These are phyloP conservation scores for Penicillium olsonii DNA, from an alignment of 2,329 filamentous ascomycete species.

Conservation along the genomic window DNA sequence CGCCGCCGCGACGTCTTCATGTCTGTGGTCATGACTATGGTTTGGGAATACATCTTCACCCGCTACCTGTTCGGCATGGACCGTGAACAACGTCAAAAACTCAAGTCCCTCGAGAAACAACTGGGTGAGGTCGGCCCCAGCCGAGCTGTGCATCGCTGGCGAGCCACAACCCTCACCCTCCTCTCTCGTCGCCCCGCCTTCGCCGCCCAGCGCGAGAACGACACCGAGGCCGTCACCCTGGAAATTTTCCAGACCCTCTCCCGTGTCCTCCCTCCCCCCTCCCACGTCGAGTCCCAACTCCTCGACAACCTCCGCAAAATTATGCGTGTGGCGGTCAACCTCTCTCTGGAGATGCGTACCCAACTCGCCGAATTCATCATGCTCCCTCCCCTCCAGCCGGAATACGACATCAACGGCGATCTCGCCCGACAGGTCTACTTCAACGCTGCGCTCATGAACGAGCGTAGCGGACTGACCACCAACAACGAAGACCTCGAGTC, in stretches of 20 bases:
- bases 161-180: constrained; percentile 88
- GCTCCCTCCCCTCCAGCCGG: constrained; percentile 90
- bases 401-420: constrained; percentile 92
- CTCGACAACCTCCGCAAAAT: constrained; percentile 83
- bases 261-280: constrained; percentile 82
- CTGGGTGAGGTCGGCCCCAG: constrained; percentile 83
- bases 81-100: constrained; percentile 92
- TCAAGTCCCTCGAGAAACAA: constrained; percentile 92
- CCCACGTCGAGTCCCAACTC: constrained; percentile 76
- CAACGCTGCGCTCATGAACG: constrained; percentile 93
- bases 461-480: constrained; percentile 70
- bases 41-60: constrained; percentile 98
- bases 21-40: constrained; percentile 98
- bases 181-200: constrained; percentile 81
- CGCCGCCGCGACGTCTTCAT: constrained; percentile 93
- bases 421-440: constrained; percentile 84
- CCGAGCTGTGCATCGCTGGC: constrained; percentile 94
- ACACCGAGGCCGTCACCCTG: constrained; percentile 93
- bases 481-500: constrained; percentile 80
- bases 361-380: constrained; percentile 98
- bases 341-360: constrained; percentile 95
- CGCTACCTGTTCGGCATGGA: constrained; percentile 99
- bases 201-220: constrained; percentile 76
- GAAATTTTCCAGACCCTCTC: constrained; percentile 84
- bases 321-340: constrained; percentile 81